These are phyloP conservation scores for Aspergillus cavernicola DNA, from an alignment of 495 filamentous ascomycete genomes.

Conservation along the genomic window DNA sequence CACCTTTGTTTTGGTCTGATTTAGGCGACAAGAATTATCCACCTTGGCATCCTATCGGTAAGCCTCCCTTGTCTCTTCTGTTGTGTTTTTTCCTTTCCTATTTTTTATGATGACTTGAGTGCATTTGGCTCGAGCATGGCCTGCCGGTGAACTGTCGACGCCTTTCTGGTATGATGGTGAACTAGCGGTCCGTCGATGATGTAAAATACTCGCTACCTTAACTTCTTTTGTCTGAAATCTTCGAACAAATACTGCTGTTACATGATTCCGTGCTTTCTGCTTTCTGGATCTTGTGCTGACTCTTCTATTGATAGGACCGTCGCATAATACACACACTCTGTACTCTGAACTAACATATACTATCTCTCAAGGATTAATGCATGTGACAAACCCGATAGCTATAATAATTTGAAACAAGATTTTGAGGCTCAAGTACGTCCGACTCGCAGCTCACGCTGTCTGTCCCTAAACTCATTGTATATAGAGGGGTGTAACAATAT, in stretches of 20 bases:
- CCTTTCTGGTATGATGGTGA: constrained; percentile 52
- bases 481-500: constrained; percentile 56
- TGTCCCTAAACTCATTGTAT: constrained; percentile 38
- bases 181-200: constrained; percentile 70
- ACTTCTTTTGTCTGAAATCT: constrained; percentile 73
- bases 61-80: constrained; percentile 13
- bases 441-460: constrained; percentile 30
- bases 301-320: constrained; percentile 9
- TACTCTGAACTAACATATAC: constrained; percentile 22
- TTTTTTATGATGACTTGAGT: constrained; percentile 96
- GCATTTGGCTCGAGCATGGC: constrained; percentile 99
- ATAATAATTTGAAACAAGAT: constrained; percentile 69
- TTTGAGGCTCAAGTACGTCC: constrained; percentile 67
- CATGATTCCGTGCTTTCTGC: neutral
- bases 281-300: constrained; percentile 12
- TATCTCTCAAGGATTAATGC: constrained; percentile 75
- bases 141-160: constrained; percentile 29
- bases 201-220: constrained; percentile 97
- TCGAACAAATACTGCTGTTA: neutral
- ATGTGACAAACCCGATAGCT: constrained; percentile 85
- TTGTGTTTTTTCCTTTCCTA: constrained; percentile 17
- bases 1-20: constrained; percentile 9
- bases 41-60: neutral
- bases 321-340: too few relatives aligned
- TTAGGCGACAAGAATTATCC: neutral